A percentile compares a stretch with the other conserved stretches of the same genome.
These are phyloP conservation scores for Secale cereale DNA, from an alignment of 176 grass and related monocot species.

Conservation along the genomic window DNA sequence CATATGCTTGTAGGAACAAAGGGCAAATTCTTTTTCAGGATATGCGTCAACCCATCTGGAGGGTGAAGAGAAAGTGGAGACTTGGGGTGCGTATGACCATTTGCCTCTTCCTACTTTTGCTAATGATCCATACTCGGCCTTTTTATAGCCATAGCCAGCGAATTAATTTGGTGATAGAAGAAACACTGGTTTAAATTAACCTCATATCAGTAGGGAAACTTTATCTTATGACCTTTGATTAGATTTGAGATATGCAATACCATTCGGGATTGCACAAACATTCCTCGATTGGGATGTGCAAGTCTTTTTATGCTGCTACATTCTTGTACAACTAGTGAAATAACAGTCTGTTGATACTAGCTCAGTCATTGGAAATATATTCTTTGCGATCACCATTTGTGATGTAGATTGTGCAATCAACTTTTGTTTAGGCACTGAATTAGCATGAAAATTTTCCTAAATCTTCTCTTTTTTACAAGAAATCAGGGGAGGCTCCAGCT, in stretches of 20 bases:
- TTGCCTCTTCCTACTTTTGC: neutral
- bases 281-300: neutral
- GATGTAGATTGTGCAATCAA: neutral
- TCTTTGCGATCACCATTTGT: neutral
- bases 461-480: neutral
- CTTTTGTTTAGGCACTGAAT: neutral
- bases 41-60: neutral
- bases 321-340: neutral
- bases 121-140: neutral
- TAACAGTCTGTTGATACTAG: neutral
- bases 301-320: neutral
- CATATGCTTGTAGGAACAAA: conserved; percentile 21
- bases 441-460: neutral
- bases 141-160: neutral
- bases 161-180: neutral
- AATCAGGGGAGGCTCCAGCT: neutral
- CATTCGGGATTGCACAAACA: neutral
- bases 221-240: neutral
- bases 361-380: neutral
- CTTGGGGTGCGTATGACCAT: neutral
- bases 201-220: neutral
- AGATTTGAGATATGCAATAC: neutral
- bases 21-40: neutral
- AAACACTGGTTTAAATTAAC: neutral
- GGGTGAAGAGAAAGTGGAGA: conserved; percentile 10